Conservation (phyloP, 768 basidiomycete species). For the Collybia sordida region DNA sequence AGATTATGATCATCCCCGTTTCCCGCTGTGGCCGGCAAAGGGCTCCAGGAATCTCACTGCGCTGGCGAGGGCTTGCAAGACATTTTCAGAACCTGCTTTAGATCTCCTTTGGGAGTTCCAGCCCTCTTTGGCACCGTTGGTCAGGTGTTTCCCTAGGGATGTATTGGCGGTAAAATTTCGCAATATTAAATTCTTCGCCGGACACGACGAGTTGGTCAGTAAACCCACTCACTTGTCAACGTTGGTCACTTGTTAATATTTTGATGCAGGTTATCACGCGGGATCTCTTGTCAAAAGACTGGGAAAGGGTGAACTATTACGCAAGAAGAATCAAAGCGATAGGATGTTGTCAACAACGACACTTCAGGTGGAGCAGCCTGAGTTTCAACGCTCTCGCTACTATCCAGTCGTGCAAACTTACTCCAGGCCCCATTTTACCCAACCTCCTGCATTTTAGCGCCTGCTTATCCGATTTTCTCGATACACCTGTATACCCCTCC, state of each 20-base stretch:
- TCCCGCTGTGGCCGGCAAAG: background rate
- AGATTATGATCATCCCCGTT: background rate
- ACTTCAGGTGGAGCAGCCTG: no score
- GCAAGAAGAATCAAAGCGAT: conserved; percentile 7
- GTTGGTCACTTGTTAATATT: background rate
- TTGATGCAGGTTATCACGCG: background rate
- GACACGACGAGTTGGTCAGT: background rate
- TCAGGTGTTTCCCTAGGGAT: conserved; percentile 7
- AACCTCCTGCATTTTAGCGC: conserved; percentile 2
- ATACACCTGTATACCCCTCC: conserved; percentile 1
- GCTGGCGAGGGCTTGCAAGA: conserved; percentile 12
- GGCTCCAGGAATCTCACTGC: conserved; percentile 4
- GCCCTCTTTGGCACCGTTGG: background rate
- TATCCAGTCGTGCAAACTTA: background rate
- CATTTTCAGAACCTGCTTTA: conserved; percentile 13
- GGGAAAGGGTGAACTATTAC: conserved; percentile 6
- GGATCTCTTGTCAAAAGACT: conserved; percentile 4
- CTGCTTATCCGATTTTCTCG: background rate
- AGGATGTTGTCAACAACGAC: background rate
- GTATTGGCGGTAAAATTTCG: background rate
- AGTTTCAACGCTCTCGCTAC: background rate
- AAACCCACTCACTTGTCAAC: background rate
- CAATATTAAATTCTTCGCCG: background rate
- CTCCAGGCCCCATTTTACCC: conserved; percentile 1
- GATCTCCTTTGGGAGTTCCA: conserved; percentile 15